Base-by-base conservation (phyloP, 2,329 filamentous ascomycete genomes). In the Xylaria hypoxylon region DNA sequence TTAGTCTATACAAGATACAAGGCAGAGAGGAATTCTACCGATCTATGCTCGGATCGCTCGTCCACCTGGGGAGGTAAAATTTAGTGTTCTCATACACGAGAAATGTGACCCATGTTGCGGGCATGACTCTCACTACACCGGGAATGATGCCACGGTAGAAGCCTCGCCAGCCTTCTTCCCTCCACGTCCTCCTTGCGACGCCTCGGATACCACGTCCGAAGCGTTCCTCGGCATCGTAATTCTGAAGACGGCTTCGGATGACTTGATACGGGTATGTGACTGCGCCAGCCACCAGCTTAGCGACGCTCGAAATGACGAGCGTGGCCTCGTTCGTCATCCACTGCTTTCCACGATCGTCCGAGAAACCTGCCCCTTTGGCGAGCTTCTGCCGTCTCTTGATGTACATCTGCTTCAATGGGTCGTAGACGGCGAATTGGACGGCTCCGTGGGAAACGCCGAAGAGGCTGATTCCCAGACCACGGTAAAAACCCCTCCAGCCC, bases 251-350 rank as follows among this genome's bases (percentile, higher is more conserved):
- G 70, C 93, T 93, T 68, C 96, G 85, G 56, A 99, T 86, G 31
- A 98, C 94, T 80, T 98, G 96, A 77, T 97, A 97, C 1, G 96
- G 96, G 77, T 98, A 99, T 7, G 95, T 97, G 59, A 90, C 89
- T 28, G 90, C 90, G n/a, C 94, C 94, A 0, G 96, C 95, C 70
- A 96, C 89, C 26, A 97, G 84, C 81, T 99, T 99, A 52, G 93
- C 90, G 3, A 88, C 80, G 28, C 91, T 92, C 45, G 93, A 96
- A 44, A 97, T 86, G 33, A 89, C 83, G n/a, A 98, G 81, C 42
- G 92, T 96, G 66, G 95, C 92, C 74, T 90, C 82, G 74, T 92
- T 94, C 58, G 84, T 86, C 66, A 96, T 82, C 26, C 82, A 78
- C 10, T 79, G 75, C 72, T 65, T 67, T 5, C 55, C 74, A 11